Conservation (phyloP, 2,329 filamentous ascomycete species). For the Ophiostoma sp. region DNA sequence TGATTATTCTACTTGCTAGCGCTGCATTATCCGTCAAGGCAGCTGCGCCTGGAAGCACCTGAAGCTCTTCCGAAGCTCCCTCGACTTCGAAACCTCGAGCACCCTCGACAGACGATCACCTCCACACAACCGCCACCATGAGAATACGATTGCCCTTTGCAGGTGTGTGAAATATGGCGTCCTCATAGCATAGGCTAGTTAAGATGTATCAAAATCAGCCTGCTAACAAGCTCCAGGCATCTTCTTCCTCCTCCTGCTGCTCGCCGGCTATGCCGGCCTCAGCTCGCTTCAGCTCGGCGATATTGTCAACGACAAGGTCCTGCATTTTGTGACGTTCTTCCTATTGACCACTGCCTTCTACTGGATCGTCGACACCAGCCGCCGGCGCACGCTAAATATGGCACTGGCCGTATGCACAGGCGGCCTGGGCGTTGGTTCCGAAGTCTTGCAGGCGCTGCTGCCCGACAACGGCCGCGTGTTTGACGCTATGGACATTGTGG, state of each 20-base stretch:
- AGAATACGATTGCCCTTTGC: conserved; percentile 87
- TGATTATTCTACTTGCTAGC: neutral
- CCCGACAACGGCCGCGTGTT: conserved; percentile 66
- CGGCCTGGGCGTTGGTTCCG: conserved; percentile 68
- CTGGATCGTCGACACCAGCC: conserved; percentile 92
- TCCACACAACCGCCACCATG: conserved; percentile 50
- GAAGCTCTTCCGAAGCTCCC: conserved; percentile 4
- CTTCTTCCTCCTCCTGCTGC: conserved; percentile 69
- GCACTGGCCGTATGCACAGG: conserved; percentile 79
- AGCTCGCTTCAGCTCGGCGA: conserved; percentile 58
- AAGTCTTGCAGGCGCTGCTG: conserved; percentile 72
- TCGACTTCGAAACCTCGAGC: neutral
- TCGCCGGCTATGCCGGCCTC: conserved; percentile 78
- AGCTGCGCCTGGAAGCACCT: neutral
- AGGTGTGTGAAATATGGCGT: conserved; percentile 62
- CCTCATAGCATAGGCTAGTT: too few species aligned
- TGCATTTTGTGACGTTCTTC: conserved; percentile 90
- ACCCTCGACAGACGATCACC: conserved; percentile 28
- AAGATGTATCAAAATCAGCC: too few species aligned
- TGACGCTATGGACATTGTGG: conserved; percentile 82
- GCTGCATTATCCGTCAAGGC: neutral
- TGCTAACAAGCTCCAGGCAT: conserved; percentile 51
- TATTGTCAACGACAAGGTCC: conserved; percentile 80
- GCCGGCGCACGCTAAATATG: conserved; percentile 79
- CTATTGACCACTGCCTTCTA: conserved; percentile 85